Base-by-base conservation (phyloP, 805 yeast species). In the Spathaspora gorwiae region DNA sequence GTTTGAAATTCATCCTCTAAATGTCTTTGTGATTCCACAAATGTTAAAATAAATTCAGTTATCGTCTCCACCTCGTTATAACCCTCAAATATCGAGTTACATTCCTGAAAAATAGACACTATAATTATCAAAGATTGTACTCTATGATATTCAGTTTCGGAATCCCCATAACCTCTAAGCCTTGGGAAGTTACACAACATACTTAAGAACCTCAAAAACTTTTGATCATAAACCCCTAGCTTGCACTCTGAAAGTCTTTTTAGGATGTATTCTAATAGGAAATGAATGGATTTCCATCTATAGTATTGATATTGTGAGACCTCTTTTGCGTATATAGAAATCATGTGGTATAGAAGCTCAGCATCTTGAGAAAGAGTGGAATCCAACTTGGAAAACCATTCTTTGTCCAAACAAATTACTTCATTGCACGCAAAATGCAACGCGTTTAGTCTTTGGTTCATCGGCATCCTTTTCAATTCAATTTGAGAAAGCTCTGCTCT, bases 1-100 rank as follows among this genome's bases (percentile, higher is more conserved):
- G 3, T 29, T 29, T 29, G 32, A 29, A 29, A 29, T 29, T 29
- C 12, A 3, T 29, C 6, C 9, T 29, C 12, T 9, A 7, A 9
- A 19, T 30, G 7, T 12, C 10, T 26, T 2, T 3, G 2, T 26
- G 27, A 26, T 37, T 30, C n/a, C 11, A 26, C n/a, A 39, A 26
- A 36, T 8, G 29, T 24, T 13, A n/a, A 27, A 24, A 12, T n/a
- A 32, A 24, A 10, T 32, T 46, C 43, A 4, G 29, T 15, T 24
- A 54, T 26, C n/a, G 46, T 15, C 10, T 38, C 32, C 11, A 46
- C 47, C 26, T 71, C 76, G 36, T 56, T 60, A 46, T 58, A 71
- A 1, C 76, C 76, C 26, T 66, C 68, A 50, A 56, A 68, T 2
- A 61, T 26, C 5, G 50, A 41, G 30, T 40, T 52, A 7, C 63